Conservation (phyloP, 2,329 filamentous ascomycete species). For the Fusarium vanettenii region DNA sequence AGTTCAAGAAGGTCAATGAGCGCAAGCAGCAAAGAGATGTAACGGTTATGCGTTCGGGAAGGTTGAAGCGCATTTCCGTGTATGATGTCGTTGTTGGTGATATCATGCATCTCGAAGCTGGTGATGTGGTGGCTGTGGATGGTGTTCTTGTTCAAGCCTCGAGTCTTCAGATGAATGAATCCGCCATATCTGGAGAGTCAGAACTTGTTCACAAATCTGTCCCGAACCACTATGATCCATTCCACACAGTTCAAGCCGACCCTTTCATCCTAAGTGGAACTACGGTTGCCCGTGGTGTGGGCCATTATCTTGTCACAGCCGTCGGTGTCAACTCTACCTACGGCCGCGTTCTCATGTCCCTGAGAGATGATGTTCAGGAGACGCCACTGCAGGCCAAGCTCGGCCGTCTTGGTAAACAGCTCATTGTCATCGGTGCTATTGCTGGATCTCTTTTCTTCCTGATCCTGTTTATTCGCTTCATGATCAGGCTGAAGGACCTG, state of each 20-base stretch:
- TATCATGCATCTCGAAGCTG: constrained; percentile 77
- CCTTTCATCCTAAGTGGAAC: constrained; percentile 86
- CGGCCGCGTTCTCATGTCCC: constrained; percentile 82
- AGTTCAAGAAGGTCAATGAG: constrained; percentile 83
- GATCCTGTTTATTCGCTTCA: constrained; percentile 54
- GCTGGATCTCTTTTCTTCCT: constrained; percentile 57
- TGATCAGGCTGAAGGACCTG: constrained; percentile 47
- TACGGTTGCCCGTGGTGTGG: constrained; percentile 81
- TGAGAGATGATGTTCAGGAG: constrained; percentile 80
- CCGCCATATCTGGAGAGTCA: constrained; percentile 81
- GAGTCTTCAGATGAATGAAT: constrained; percentile 75
- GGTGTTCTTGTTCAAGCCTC: constrained; percentile 71
- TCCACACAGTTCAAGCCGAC: constrained; percentile 66
- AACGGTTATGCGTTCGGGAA: constrained; percentile 81
- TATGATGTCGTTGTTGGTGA: constrained; percentile 80
- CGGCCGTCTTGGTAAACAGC: constrained; percentile 81
- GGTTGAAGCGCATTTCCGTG: constrained; percentile 75
- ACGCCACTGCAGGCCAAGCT: constrained; percentile 83
- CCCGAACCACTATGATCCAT: constrained; percentile 68
- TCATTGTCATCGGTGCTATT: constrained; percentile 59
- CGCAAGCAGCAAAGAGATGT: constrained; percentile 82
- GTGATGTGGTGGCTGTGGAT: constrained; percentile 77
- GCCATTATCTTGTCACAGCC: constrained; percentile 80
- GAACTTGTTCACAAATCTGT: constrained; percentile 75
- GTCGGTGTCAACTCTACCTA: constrained; percentile 80